Percentiles rank a stretch among this genome's conserved stretches.
Conservation (phyloP, 306 rosid genomes). For the Glycyrrhiza uralensis region DNA sequence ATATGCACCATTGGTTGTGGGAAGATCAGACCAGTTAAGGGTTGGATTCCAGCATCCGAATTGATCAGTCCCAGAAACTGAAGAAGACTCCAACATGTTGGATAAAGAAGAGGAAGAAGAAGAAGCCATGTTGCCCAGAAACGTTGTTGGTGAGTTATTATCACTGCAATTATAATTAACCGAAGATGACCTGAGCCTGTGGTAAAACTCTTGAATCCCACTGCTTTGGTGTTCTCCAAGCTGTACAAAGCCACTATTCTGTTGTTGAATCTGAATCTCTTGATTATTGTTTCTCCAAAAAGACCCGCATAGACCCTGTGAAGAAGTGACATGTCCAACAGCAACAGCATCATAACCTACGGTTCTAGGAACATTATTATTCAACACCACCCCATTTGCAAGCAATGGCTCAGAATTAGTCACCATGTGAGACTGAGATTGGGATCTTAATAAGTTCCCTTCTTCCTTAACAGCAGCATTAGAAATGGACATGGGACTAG, state of each 20-base stretch:
- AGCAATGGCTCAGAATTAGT: conserved; percentile 37
- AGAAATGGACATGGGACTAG: conserved; percentile 9
- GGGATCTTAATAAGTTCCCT: conserved; percentile 35
- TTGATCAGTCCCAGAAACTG: conserved; percentile 51
- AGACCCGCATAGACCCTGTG: conserved; percentile 38
- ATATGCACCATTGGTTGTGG: conserved; percentile 74
- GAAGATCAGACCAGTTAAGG: conserved; percentile 69
- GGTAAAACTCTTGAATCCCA: conserved; percentile 77
- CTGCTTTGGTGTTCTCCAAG: conserved; percentile 37
- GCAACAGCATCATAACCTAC: conserved; percentile 36
- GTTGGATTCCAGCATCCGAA: conserved; percentile 80
- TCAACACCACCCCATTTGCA: conserved; percentile 13
- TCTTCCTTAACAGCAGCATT: conserved; percentile 42
- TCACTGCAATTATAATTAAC: conserved; percentile 35
- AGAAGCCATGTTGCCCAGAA: conserved; percentile 41
- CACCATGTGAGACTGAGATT: conserved; percentile 49
- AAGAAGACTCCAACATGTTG: conserved; percentile 50
- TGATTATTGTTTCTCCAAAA: conserved; percentile 55
- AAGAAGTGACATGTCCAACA: conserved; percentile 28
- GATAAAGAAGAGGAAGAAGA: conserved; percentile 45
- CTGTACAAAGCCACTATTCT: conserved; percentile 26
- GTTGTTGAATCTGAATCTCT: conserved; percentile 38
- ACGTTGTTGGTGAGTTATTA: conserved; percentile 36
- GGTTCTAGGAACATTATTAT: conserved; percentile 33
- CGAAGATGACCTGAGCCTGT: conserved; percentile 58